Conservation (phyloP, 2,329 filamentous ascomycete genomes). For the Cryoendolithus antarcticus region DNA sequence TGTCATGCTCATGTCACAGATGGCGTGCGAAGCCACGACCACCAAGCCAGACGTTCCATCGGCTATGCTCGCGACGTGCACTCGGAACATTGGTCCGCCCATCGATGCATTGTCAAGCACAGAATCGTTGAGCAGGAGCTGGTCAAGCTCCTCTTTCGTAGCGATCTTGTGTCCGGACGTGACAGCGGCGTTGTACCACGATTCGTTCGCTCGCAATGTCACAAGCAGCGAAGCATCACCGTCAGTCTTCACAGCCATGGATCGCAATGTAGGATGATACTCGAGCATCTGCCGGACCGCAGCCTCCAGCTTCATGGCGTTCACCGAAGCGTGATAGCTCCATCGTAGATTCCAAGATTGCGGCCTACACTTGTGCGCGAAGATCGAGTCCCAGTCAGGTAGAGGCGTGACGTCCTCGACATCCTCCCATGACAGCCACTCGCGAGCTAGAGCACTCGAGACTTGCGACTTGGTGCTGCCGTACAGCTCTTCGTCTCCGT, state of each 20-base stretch:
- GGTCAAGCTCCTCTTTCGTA: conserved; percentile 18
- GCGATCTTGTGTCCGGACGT: conserved; percentile 19
- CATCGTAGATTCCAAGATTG: conserved; percentile 22
- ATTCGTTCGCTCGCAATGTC: conserved; percentile 14
- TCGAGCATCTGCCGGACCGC: conserved; percentile 18
- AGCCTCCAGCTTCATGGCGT: conserved; percentile 10
- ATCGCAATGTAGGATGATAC: conserved; percentile 19
- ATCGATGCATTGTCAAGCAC: conserved; percentile 17
- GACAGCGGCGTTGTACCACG: conserved; percentile 18
- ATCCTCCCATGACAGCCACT: conserved; percentile 20
- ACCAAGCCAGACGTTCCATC: conserved; percentile 19
- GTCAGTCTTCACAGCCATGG: conserved; percentile 15
- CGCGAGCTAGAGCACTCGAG: conserved; percentile 11
- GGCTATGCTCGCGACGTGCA: conserved; percentile 17
- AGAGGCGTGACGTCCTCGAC: conserved; percentile 23
- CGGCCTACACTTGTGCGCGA: conserved; percentile 17
- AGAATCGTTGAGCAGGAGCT: conserved; percentile 16
- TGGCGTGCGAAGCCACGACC: conserved; percentile 19
- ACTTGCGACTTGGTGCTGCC: conserved; percentile 14
- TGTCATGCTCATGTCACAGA: conserved; percentile 23
- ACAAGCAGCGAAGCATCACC: conserved; percentile 18
- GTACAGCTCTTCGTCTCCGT: conserved; percentile 14
- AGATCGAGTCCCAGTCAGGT: conserved; percentile 23
- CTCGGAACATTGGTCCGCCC: conserved; percentile 18
- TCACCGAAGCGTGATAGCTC: conserved; percentile 16